Conservation (phyloP, 805 yeast genomes). For the Sungouiozyma ichnusensis region DNA sequence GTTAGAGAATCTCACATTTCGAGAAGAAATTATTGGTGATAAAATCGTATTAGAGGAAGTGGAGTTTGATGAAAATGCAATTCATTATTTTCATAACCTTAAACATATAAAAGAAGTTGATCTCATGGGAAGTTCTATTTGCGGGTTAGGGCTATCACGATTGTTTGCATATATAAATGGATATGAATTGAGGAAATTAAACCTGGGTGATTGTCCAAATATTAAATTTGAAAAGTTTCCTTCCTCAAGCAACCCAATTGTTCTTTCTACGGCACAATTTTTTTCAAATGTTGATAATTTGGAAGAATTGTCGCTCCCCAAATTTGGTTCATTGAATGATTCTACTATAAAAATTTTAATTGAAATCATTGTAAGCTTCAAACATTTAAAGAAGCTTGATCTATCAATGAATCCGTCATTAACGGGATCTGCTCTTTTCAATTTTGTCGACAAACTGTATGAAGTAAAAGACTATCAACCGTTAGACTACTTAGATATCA, state of each 20-base stretch:
- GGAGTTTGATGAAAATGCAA: neutral
- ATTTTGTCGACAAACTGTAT: constrained; percentile 14
- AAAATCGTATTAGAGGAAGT: constrained; percentile 11
- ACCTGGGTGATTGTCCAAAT: constrained; percentile 24
- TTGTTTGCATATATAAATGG: constrained; percentile 9
- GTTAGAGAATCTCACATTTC: constrained; percentile 19
- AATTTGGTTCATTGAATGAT: constrained; percentile 18
- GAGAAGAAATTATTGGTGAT: constrained; percentile 14
- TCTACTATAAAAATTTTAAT: constrained; percentile 10
- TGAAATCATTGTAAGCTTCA: constrained; percentile 7
- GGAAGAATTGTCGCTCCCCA: constrained; percentile 18
- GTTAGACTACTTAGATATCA: constrained; percentile 14
- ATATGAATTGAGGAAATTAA: constrained; percentile 9
- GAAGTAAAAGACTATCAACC: constrained; percentile 8
- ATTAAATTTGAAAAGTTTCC: constrained; percentile 7
- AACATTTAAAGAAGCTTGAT: constrained; percentile 16
- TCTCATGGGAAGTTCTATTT: constrained; percentile 24
- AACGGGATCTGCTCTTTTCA: constrained; percentile 24
- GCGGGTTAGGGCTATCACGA: constrained; percentile 16
- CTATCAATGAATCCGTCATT: constrained; percentile 24
- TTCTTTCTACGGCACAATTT: constrained; percentile 10
- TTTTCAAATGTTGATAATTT: constrained; percentile 10
- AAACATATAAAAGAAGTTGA: constrained; percentile 14
- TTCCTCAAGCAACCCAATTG: constrained; percentile 3
- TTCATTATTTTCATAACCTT: constrained; percentile 11